phyloP scores from a whole-genome alignment of 345 rosid species.

The Sisymbrium altissimum region DNA sequence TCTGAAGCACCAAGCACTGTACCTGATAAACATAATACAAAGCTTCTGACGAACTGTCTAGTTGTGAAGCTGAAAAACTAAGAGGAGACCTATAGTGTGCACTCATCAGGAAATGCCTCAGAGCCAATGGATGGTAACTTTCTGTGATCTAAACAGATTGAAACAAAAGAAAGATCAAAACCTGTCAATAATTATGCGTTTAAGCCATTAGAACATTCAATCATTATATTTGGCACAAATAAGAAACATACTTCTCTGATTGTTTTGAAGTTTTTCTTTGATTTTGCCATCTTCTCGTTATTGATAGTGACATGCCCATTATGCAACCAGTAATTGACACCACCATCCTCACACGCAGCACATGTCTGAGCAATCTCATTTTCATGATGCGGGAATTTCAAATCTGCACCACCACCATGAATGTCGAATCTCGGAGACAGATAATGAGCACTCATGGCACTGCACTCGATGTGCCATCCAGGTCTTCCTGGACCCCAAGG shows the following conservation, averaged over 20 bases:
- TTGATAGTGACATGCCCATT: conserved; percentile 88
- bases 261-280: conserved; percentile 66
- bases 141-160: conserved; percentile 51
- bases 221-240: background rate
- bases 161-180: background rate
- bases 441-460: conserved; percentile 91
- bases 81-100: conserved; percentile 88
- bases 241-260: conserved; percentile 54
- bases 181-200: background rate
- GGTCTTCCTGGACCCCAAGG: conserved; percentile 95
- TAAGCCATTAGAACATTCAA: background rate
- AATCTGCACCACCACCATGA: conserved; percentile 86
- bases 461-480: conserved; percentile 99
- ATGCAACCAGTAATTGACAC: conserved; percentile 78
- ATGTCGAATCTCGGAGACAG: conserved; percentile 67
- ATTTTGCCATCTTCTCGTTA: conserved; percentile 84
- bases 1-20: conserved; percentile 20
- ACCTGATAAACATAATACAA: conserved; percentile 88
- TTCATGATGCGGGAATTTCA: conserved; percentile 81
- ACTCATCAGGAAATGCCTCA: conserved; percentile 79
- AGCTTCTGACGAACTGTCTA: conserved; percentile 71
- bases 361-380: conserved; percentile 87
- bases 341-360: conserved; percentile 63
- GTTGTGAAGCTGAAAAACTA: conserved; percentile 53
- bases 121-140: conserved; percentile 72